Base-by-base conservation (phyloP, 2,329 filamentous ascomycete species). In the Botrytis galanthina region DNA sequence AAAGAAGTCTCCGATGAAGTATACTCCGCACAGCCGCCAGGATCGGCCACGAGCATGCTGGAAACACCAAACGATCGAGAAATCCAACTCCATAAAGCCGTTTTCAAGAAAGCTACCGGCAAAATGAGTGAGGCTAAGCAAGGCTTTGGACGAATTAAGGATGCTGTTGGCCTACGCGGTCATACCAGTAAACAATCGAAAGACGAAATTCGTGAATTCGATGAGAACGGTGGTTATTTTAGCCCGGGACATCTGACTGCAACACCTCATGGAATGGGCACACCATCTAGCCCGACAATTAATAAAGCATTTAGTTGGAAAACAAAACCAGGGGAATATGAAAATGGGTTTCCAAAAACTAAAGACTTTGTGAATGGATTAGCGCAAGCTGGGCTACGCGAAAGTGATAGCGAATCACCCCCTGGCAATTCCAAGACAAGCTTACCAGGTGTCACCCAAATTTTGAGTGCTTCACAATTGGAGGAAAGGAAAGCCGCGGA, bases 121-220 rank as follows among this genome's bases (percentile, higher is more conserved):
- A 92, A 92, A 76, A 92, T 93, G 80, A 92, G 88, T 75, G 94
- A 97, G 82, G 93, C 94, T 63, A 90, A 92, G 64, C 94, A 92
- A 73, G 94, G 94, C 0, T 87, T 97, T 73, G 93, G 92, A 2
- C 90, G 93, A 51, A 94, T 98, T 81, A 95, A 95, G 80, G 94
- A 95, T 80, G 93, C 91, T 4, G 92, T 97, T 51, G 93, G 93
- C 1, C 74, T 79, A 54, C 78, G 80, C 60, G 86, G 87, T 2
- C 88, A 91, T 74, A 78, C 80, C 64, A 85, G 82, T 76, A 86
- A 87, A 22, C 85, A 85, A n/a, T 90, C 88, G 6, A 88, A 84
- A 77, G 89, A 91, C 72, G 88, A 82, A 20, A 70, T 26, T 29
- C 59, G 70, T 61, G 78, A 78, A n/a, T 66, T 46, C n/a, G 78